Base-by-base conservation (phyloP, 106 monocot genomes). In the Hemerocallis citrina region DNA sequence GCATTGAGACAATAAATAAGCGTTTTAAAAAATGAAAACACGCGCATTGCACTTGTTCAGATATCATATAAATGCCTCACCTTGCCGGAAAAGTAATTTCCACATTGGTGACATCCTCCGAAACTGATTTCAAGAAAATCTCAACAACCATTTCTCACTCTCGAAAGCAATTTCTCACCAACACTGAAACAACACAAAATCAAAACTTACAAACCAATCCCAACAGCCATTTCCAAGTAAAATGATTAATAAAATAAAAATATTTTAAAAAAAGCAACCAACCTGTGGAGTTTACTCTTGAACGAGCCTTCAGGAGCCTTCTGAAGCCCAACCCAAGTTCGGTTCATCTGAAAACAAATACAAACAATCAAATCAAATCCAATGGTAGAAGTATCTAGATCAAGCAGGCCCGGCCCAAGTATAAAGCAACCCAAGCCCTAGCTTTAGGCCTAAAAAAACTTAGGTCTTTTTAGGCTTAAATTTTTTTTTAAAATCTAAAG, bases 121-220 rank as follows among this genome's bases (percentile, higher is more conserved):
- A 70, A 42, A 92, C 70, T 22, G 92, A 92, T 69, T 92, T 87
- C 64, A 92, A 43, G 57, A 98, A 85, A 5, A 81, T 76, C 65
- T 98, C 92, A 2, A 92, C 88, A 2, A 92, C 92, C 54, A n/a
- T n/a, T n/a, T n/a, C 77, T 81, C 61, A 92, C 92, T 46, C 71
- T 46, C 7, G 91, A 92, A 61, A 92, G 24, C 51, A 98, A 67
- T 70, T 78, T 71, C 74, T 88, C 68, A 11, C 98, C 98, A 47
- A 98, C 62, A 46, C 89, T 95, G n/a, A n/a, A n/a, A n/a, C n/a
- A n/a, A n/a, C n/a, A n/a, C n/a, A n/a, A 22, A 14, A 46, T 9
- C 4, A 36, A 82, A 13, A 25, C 29, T 32, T 25, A 66, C 35
- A 42, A 50, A 75, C 23, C 23, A 14, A 34, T n/a, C 15, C 11